Evolutionary conservation across 306 rosid species (phyloP).

Genomic region (Dalbergia oliveri): DNA sequence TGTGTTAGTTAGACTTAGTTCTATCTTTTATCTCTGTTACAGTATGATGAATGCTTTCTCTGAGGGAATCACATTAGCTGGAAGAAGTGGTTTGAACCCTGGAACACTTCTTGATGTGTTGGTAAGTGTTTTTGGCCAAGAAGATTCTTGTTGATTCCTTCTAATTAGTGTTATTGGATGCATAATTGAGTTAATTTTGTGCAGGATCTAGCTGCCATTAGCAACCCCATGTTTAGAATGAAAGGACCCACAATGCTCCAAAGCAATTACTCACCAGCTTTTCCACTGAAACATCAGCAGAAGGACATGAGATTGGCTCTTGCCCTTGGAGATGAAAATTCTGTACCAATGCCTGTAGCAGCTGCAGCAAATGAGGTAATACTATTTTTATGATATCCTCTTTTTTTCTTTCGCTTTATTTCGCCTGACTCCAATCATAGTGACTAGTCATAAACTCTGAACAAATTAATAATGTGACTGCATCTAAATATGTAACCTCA

Average conservation of each 20-base stretch:
- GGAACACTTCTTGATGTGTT: constrained; percentile 78
- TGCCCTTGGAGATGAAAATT: constrained; percentile 81
- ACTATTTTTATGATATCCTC: not conserved
- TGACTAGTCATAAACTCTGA: not conserved
- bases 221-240: constrained; percentile 78
- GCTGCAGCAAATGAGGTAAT: constrained; percentile 89
- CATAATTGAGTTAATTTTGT: constrained; percentile 34
- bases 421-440: not conserved
- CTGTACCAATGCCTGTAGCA: constrained; percentile 82
- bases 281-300: constrained; percentile 92
- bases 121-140: constrained; percentile 54
- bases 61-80: constrained; percentile 80
- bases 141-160: constrained; percentile 25
- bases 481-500: constrained; percentile 21
- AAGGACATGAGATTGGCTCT: constrained; percentile 95
- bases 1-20: constrained; percentile 1
- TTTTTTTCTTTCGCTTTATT: not conserved
- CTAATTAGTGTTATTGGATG: constrained; percentile 4
- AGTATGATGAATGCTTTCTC: constrained; percentile 93
- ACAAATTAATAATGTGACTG: not conserved
- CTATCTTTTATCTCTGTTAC: constrained; percentile 34
- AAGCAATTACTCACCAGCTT: constrained; percentile 76
- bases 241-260: constrained; percentile 82
- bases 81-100: constrained; percentile 74
- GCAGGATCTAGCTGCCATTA: constrained; percentile 79